Evolutionary conservation across 345 rosid species (phyloP).

Genomic region (Viola odorata): DNA sequence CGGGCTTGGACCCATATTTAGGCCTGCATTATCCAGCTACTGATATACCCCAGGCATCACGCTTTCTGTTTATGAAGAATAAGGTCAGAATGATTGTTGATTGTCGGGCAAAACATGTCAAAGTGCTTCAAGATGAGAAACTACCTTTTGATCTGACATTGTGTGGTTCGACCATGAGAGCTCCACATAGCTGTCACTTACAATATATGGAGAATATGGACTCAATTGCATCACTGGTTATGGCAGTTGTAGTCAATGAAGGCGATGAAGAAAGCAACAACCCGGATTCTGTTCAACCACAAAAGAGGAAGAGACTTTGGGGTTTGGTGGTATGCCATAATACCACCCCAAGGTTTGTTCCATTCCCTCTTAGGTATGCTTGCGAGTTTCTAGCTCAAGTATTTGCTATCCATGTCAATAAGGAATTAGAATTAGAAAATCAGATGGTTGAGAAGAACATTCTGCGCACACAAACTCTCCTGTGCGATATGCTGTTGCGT

Average conservation of each 20-base stretch:
- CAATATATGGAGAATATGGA: constrained; percentile 95
- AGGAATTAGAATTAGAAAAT: constrained; percentile 76
- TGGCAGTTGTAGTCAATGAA: constrained; percentile 92
- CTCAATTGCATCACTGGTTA: constrained; percentile 88
- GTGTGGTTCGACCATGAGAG: constrained; percentile 93
- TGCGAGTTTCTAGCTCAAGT: constrained; percentile 95
- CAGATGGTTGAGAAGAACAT: constrained; percentile 88
- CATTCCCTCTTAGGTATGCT: constrained; percentile 92
- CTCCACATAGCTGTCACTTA: constrained; percentile 86
- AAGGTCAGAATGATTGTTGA: constrained; percentile 95
- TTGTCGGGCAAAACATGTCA: constrained; percentile 76
- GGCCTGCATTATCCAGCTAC: constrained; percentile 99
- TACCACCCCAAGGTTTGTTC: constrained; percentile 80
- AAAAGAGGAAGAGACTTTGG: constrained; percentile 84
- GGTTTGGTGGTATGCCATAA: constrained; percentile 95
- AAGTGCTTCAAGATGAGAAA: constrained; percentile 87
- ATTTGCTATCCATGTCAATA: constrained; percentile 85
- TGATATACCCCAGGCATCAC: constrained; percentile 92
- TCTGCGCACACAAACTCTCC: constrained; percentile 80
- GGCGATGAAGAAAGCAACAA: constrained; percentile 54
- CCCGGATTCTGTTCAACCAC: constrained; percentile 44
- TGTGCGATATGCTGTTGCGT: constrained; percentile 94
- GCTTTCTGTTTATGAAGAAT: constrained; percentile 93
- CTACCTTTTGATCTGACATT: constrained; percentile 72
- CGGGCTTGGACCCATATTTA: constrained; percentile 85